Base-by-base conservation (phyloP, 1,284 basidiomycete genomes). In the Rhizoctonia solani region DNA sequence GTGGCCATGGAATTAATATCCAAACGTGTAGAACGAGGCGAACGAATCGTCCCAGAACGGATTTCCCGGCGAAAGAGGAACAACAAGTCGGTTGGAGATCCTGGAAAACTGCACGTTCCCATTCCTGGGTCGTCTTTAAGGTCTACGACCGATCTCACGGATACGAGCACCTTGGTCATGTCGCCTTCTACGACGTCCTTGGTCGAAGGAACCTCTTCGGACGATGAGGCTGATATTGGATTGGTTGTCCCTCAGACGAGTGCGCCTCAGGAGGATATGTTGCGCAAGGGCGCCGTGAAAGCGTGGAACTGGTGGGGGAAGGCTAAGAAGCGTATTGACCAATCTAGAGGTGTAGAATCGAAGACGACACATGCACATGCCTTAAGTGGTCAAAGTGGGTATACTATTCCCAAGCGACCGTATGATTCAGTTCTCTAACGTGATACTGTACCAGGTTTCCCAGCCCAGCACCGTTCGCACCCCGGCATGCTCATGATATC, bases 1-100 rank as follows among this genome's bases (percentile, higher is more conserved):
- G 78, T 85, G 71, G 86, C 87, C 1, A 87, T 88, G 83, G 82
- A 86, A 34, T 73, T 89, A 9, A 87, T 89, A 39, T 81, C 85
- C 1, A 78, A 81, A 69, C 82, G 87, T 3, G 80, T 88, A 9
- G 80, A 82, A 42, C 76, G 79, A 32, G 86, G 87, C 16, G 77
- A 86, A 50, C 76, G 80, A 34, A 73, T 85, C 25, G 75, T 72
- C 34, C 77, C 80, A 3, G 66, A 72, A 13, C 58, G 58, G 3
- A 63, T 63, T 4, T 21, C 47, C 1, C 27, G 29, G n/a, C 47
- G 59, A n/a, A 39, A 29, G 14, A 65, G 53, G 49, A 13, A 39
- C 19, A 47, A 41, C 13, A 47, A 29, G 13, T 16, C 8, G 37
- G 16, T 8, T 16, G 16, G 16, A 16, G 37, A 39, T 8, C 37